These are phyloP conservation scores for Rutstroemia sydowiana DNA, from an alignment of 2,329 filamentous ascomycete genomes.

Conservation along the genomic window DNA sequence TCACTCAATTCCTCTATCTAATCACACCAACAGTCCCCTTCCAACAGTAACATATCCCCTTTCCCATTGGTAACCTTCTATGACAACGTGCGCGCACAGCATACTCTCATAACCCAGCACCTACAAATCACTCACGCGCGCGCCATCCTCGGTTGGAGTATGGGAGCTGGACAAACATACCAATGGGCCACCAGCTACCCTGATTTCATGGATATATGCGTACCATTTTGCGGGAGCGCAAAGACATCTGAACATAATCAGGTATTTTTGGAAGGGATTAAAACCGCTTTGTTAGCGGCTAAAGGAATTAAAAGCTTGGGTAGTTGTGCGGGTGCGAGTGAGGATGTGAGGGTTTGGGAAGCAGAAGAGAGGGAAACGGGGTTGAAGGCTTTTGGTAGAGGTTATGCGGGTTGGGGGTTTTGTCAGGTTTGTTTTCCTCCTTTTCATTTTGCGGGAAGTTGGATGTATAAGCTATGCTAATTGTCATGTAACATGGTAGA, in stretches of 20 bases:
- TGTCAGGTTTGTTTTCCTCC: constrained; percentile 45
- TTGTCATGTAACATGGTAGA: background rate
- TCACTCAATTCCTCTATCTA: too few relatives aligned
- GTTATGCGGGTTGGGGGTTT: constrained; percentile 77
- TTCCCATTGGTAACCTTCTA: constrained; percentile 59
- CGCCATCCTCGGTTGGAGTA: constrained; percentile 62
- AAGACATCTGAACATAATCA: constrained; percentile 60
- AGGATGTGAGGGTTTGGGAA: constrained; percentile 42
- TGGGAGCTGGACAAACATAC: constrained; percentile 61
- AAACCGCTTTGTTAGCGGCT: constrained; percentile 49
- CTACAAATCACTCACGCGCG: constrained; percentile 52
- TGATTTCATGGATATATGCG: constrained; percentile 56
- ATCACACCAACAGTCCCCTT: constrained; percentile 41
- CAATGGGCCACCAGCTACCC: constrained; percentile 47
- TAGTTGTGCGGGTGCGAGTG: constrained; percentile 37
- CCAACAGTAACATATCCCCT: constrained; percentile 48
- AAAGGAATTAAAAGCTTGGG: constrained; percentile 48
- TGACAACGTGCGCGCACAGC: constrained; percentile 62
- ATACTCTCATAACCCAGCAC: constrained; percentile 57
- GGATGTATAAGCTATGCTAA: too few relatives aligned
- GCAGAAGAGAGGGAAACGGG: constrained; percentile 46
- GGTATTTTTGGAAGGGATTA: constrained; percentile 60
- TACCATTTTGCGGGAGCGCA: constrained; percentile 60
- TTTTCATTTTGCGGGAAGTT: background rate
- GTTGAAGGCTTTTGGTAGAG: constrained; percentile 64